Conservation (phyloP, 352 stramenopile genomes). For the Phytophthora fragariaefolia region DNA sequence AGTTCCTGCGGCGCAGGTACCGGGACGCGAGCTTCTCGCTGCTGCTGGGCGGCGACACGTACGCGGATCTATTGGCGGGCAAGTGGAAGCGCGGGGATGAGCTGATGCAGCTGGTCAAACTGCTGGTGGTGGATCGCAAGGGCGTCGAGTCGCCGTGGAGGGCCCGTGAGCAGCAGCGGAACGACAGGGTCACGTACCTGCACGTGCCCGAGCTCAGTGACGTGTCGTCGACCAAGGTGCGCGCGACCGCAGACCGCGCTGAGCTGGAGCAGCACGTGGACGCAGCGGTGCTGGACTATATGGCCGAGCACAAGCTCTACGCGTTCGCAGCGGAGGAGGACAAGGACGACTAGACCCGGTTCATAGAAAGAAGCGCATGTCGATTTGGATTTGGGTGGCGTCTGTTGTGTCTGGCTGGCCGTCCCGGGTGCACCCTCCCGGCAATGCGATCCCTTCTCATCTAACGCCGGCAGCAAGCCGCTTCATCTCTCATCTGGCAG, state of each 20-base stretch:
- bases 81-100: constrained; percentile 90
- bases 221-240: constrained; percentile 77
- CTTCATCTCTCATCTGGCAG: constrained; percentile 34
- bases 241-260: constrained; percentile 41
- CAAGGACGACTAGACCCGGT: constrained; percentile 6
- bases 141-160: constrained; percentile 56
- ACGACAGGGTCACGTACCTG: constrained; percentile 52
- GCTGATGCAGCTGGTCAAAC: constrained; percentile 64
- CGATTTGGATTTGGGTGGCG: constrained; percentile 9
- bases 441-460: constrained; percentile 31
- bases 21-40: constrained; percentile 70
- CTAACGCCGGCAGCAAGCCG: constrained; percentile 30
- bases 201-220: constrained; percentile 68
- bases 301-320: constrained; percentile 76
- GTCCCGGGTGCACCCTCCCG: constrained; percentile 26
- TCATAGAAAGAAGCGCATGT: constrained; percentile 18
- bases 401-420: constrained; percentile 11
- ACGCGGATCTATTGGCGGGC: constrained; percentile 74
- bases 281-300: constrained; percentile 79
- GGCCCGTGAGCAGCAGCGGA: constrained; percentile 9
- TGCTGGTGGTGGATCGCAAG: constrained; percentile 78
- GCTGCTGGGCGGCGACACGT: constrained; percentile 86
- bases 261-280: constrained; percentile 54
- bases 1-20: constrained; percentile 51
- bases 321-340: constrained; percentile 50